Evolutionary conservation across 2,329 filamentous ascomycete species (phyloP).

Genomic region (Torrubiella hemipterigena): DNA sequence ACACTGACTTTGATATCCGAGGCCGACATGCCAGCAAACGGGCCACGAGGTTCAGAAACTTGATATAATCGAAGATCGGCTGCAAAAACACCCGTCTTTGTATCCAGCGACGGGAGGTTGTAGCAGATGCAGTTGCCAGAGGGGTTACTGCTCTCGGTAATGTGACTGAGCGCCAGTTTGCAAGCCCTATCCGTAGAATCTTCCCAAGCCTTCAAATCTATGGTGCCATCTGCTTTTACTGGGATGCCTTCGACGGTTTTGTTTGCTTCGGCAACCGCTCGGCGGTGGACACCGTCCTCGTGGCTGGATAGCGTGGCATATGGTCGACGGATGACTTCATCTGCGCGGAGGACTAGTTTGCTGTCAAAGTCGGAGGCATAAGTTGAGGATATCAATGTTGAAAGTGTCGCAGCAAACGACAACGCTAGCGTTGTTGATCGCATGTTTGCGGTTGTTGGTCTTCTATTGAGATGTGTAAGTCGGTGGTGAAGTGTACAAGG

Average conservation of each 20-base stretch:
- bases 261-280: neutral
- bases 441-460: no score
- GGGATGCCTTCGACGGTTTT: constrained; percentile 15
- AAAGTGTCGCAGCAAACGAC: no score
- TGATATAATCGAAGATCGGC: constrained; percentile 68
- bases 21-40: constrained; percentile 38
- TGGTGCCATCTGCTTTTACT: constrained; percentile 28
- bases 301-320: neutral
- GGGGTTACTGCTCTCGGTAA: constrained; percentile 54
- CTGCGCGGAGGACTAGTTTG: no score
- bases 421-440: no score
- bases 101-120: constrained; percentile 63
- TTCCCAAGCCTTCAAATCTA: constrained; percentile 47
- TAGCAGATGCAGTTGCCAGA: constrained; percentile 74
- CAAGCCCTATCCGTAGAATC: constrained; percentile 46
- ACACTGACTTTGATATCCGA: constrained; percentile 43
- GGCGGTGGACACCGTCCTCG: neutral
- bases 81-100: constrained; percentile 56
- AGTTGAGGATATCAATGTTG: no score
- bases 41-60: constrained; percentile 45
- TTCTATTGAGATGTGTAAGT: no score
- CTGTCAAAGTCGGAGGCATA: no score
- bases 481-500: no score
- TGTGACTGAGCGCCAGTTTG: constrained; percentile 35
- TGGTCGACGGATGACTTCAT: neutral